A percentile compares a stretch with the other conserved stretches of the same genome.
These are phyloP conservation scores for Geum urbanum DNA, from an alignment of 306 rosid genomes.

Conservation along the genomic window DNA sequence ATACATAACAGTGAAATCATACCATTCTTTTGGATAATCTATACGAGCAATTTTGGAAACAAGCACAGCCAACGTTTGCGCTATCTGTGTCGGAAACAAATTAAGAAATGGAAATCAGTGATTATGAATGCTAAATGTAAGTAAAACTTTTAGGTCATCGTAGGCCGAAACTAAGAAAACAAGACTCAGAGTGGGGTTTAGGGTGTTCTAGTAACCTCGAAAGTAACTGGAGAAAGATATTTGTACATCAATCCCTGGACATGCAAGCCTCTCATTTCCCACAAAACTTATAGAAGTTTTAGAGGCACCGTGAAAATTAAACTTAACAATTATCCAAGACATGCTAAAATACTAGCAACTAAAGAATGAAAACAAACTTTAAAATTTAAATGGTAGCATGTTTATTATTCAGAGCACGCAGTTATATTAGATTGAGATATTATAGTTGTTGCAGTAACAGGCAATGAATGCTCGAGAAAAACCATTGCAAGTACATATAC, in stretches of 20 bases:
- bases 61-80: slow-evolving; percentile 77
- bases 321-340: background rate
- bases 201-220: slow-evolving; percentile 8
- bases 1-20: slow-evolving; percentile 20
- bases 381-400: background rate
- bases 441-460: too few species aligned
- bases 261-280: background rate
- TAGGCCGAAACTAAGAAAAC: background rate
- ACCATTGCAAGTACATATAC: too few species aligned
- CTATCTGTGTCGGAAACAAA: slow-evolving; percentile 60
- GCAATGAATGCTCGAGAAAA: too few species aligned
- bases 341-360: too few species aligned
- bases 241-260: background rate
- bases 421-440: too few species aligned
- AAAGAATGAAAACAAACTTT: background rate
- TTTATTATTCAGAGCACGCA: background rate
- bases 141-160: slow-evolving; percentile 2
- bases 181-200: background rate
- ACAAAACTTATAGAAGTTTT: background rate
- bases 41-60: slow-evolving; percentile 89
- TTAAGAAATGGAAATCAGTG: slow-evolving; percentile 23
- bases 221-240: background rate
- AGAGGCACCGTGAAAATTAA: background rate
- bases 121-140: slow-evolving; percentile 11
- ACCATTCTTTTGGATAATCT: slow-evolving; percentile 97